Evolutionary conservation across 106 monocot genomes (phyloP).

Genomic region (Dendrobium huoshanense): DNA sequence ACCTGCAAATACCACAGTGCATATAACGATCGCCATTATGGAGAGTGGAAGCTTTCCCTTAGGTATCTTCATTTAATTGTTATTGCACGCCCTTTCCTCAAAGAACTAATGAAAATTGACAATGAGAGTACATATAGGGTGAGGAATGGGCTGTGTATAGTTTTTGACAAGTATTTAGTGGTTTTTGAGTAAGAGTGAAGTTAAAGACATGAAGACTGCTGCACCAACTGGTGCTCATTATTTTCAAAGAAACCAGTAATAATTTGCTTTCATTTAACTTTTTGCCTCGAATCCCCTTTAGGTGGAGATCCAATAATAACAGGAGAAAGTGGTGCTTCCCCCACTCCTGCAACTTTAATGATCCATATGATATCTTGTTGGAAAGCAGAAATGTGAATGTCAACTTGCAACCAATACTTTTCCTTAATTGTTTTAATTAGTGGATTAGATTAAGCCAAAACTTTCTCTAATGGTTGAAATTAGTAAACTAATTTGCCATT

Average conservation of each 20-base stretch:
- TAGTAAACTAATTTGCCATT: too few relatives aligned
- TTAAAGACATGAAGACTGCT: slow-evolving; percentile 30
- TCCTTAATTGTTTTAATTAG: not conserved
- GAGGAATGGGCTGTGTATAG: slow-evolving; percentile 2
- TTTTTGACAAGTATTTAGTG: not conserved
- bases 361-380: not conserved
- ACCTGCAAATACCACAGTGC: slow-evolving; percentile 42
- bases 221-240: slow-evolving; percentile 16
- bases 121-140: not conserved
- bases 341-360: slow-evolving; percentile 3
- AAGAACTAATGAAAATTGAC: not conserved
- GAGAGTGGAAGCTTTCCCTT: slow-evolving; percentile 49
- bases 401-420: not conserved
- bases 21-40: slow-evolving; percentile 28
- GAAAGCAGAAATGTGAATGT: not conserved
- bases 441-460: not conserved
- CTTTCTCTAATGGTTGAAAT: not conserved
- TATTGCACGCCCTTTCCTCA: not conserved
- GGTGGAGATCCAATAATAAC: not conserved
- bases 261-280: slow-evolving; percentile 4
- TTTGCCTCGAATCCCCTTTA: slow-evolving; percentile 7
- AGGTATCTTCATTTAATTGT: slow-evolving; percentile 25
- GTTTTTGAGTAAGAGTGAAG: slow-evolving; percentile 69
- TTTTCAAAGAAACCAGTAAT: slow-evolving; percentile 3
- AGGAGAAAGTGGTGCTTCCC: slow-evolving; percentile 12